These are phyloP conservation scores for Rubia occidens DNA, from an alignment of 305 asterid genomes.

Conservation along the genomic window DNA sequence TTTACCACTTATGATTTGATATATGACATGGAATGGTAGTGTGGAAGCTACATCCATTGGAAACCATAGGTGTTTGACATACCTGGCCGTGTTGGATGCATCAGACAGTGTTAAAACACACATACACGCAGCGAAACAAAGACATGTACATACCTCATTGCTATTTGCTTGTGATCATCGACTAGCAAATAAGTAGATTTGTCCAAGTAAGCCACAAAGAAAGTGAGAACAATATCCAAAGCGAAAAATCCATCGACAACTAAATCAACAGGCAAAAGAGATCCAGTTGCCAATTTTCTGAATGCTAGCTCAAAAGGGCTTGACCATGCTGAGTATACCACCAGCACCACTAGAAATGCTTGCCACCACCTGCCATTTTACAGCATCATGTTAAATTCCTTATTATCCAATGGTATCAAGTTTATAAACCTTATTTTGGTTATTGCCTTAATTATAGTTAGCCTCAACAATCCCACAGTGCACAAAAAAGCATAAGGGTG, in stretches of 20 bases:
- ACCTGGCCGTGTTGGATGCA: slow-evolving; percentile 32
- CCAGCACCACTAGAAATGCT: slow-evolving; percentile 68
- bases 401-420: neutral
- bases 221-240: slow-evolving; percentile 63
- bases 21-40: slow-evolving; percentile 59
- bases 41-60: slow-evolving; percentile 92
- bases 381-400: neutral
- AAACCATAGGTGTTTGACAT: slow-evolving; percentile 49
- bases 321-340: slow-evolving; percentile 91
- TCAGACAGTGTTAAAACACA: neutral
- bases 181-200: slow-evolving; percentile 66
- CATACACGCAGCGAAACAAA: neutral
- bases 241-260: slow-evolving; percentile 68
- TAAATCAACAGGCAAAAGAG: slow-evolving; percentile 66
- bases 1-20: slow-evolving; percentile 41
- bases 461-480: neutral
- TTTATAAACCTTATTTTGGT: neutral
- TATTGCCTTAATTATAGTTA: neutral
- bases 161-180: slow-evolving; percentile 66
- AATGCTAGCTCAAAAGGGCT: slow-evolving; percentile 91
- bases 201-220: slow-evolving; percentile 82
- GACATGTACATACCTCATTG: slow-evolving; percentile 32
- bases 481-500: neutral
- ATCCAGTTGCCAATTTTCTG: slow-evolving; percentile 44
- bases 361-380: slow-evolving; percentile 62